phyloP scores from a whole-genome alignment of 805 yeast genomes.

The Starmerella gropengiesseri region DNA sequence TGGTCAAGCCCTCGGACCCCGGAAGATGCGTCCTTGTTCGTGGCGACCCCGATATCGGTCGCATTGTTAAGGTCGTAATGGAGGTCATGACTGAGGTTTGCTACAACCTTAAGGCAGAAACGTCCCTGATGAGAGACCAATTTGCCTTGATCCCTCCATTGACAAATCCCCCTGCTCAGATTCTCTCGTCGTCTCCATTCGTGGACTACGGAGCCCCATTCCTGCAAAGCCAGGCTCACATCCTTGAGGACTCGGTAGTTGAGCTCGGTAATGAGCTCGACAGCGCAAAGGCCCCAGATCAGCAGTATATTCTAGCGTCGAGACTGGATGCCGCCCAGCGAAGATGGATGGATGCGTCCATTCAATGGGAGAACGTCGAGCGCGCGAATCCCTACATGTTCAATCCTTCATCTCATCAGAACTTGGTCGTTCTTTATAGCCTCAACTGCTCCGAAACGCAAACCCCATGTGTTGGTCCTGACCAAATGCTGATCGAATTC shows the following conservation, averaged over 20 bases:
- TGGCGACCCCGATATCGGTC: constrained; percentile 54
- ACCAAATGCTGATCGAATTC: constrained; percentile 67
- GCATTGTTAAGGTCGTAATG: constrained; percentile 62
- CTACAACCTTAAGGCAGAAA: constrained; percentile 72
- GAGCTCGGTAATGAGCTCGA: constrained; percentile 8
- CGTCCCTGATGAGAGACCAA: constrained; percentile 59
- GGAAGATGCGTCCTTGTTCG: constrained; percentile 85
- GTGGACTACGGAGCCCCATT: constrained; percentile 64
- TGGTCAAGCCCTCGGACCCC: constrained; percentile 58
- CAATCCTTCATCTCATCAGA: constrained; percentile 68
- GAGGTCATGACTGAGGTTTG: constrained; percentile 71
- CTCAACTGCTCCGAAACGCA: constrained; percentile 74
- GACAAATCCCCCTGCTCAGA: constrained; percentile 25
- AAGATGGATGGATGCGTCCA: constrained; percentile 33
- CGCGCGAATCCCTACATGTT: constrained; percentile 44
- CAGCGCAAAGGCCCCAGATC: background rate
- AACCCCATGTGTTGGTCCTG: constrained; percentile 90
- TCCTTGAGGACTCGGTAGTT: constrained; percentile 36
- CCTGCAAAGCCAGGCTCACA: constrained; percentile 44
- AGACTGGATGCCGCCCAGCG: constrained; percentile 27
- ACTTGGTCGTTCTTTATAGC: constrained; percentile 65
- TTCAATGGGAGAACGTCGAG: constrained; percentile 62
- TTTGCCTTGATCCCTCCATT: constrained; percentile 37
- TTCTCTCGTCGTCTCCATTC: constrained; percentile 76
- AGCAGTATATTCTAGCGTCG: constrained; percentile 27